phyloP scores from a whole-genome alignment of 768 basidiomycete species.

The Hygrophorus pudorinus region DNA sequence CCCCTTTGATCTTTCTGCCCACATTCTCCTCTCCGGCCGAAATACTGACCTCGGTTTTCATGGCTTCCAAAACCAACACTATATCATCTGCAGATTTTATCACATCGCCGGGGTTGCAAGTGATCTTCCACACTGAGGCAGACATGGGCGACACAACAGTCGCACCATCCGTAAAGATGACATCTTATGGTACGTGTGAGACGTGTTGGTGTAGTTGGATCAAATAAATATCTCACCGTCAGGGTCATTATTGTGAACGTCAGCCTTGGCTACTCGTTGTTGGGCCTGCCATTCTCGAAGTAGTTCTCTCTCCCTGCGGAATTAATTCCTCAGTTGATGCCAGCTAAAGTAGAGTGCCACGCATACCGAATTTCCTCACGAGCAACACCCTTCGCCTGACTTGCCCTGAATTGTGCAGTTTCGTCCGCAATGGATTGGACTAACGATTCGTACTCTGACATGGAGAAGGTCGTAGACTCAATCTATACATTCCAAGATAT shows the following conservation, averaged over 20 bases:
- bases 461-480: constrained; percentile 25
- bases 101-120: constrained; percentile 29
- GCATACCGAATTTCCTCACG: constrained; percentile 32
- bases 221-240: background rate
- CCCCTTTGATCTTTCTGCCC: constrained; percentile 30
- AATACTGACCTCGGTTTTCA: constrained; percentile 55
- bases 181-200: background rate
- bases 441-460: constrained; percentile 37
- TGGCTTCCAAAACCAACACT: constrained; percentile 47
- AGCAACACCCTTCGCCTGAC: constrained; percentile 25
- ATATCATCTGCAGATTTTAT: constrained; percentile 32
- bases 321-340: background rate
- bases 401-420: constrained; percentile 28
- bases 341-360: background rate
- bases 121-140: constrained; percentile 43
- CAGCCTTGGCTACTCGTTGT: constrained; percentile 11
- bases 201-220: background rate
- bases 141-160: constrained; percentile 27
- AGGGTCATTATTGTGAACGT: no score
- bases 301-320: constrained; percentile 29
- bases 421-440: constrained; percentile 31
- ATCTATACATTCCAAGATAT: no score
- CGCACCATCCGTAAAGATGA: background rate
- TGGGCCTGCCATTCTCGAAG: constrained; percentile 33
- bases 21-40: constrained; percentile 33